Base-by-base conservation (phyloP, 1,139 yeast genomes). In the Magnusiomyces clavatus region DNA sequence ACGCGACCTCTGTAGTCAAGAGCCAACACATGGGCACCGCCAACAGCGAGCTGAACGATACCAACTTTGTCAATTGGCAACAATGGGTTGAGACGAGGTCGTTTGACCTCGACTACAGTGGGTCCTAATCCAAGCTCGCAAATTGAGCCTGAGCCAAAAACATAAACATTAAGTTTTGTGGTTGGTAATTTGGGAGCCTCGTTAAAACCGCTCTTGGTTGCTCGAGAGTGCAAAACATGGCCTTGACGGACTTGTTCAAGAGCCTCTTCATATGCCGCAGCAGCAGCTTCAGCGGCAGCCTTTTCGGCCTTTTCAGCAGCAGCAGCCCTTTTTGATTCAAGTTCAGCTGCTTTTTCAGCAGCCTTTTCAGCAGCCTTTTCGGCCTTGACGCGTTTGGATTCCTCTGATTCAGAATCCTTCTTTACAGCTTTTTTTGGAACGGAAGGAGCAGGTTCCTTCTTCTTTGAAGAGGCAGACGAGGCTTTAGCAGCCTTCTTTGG, bases 51-150 rank as follows among this genome's bases (percentile, higher is more conserved):
- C 59, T 87, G 92, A 17, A 88, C 94, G 49, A 90, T 80, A 1
- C 83, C 84, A 10, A 77, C 77, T 5, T 74, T 75, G 39, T 83
- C 86, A 47, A 71, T 69, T 2, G 80, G 74, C 57, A 92, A 74
- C 56, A 73, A 80, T 1, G 96, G 90, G 60, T 90, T 92, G 64
- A 90, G 73, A 60, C 98, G 78, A 13, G 99, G 99, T 62, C 99
- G 80, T 65, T 90, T 92, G 19, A 92, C 97, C 66, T 90, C 96
- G 58, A 89, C 88, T 41, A 87, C 92, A 57, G 77, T 83, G 12
- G 97, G 97, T 0, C 98, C 99, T 14, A 92, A 74, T 1, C 98
- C 99, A 39, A 92, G 74, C 66, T 94, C 98, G 73, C 97, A 89
- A 90, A 92, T 90, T 1, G 96, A 83, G 1, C 98, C 98, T 1